Evolutionary conservation across 345 rosid species (phyloP).

Genomic region (Passiflora organensis): DNA sequence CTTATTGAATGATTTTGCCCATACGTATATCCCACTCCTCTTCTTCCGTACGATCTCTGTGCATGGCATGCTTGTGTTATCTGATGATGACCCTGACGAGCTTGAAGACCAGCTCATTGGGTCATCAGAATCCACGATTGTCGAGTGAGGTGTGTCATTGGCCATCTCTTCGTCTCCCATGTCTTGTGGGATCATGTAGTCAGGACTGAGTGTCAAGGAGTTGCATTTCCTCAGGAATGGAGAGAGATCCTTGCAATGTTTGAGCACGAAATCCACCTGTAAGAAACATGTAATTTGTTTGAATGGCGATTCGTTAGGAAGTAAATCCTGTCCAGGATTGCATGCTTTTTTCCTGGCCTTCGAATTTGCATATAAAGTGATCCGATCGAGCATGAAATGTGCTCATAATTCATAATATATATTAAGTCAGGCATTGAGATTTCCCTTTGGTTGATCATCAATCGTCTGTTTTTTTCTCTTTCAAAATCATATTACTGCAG

Average conservation of each 20-base stretch:
- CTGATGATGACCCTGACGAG: constrained; percentile 46
- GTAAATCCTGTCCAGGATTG: no score
- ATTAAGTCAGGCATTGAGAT: no score
- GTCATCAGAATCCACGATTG: constrained; percentile 70
- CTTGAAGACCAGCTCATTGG: constrained; percentile 68
- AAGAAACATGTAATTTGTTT: no score
- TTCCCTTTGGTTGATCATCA: no score
- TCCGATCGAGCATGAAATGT: no score
- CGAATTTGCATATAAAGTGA: no score
- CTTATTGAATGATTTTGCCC: constrained; percentile 50
- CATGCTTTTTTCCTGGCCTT: no score
- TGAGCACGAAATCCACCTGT: constrained; percentile 85
- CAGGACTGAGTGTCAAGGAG: constrained; percentile 72
- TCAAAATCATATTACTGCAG: no score
- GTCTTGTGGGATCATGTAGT: constrained; percentile 82
- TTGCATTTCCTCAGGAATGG: constrained; percentile 64
- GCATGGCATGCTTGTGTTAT: constrained; percentile 30
- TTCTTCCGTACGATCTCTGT: constrained; percentile 64
- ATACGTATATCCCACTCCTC: constrained; percentile 52
- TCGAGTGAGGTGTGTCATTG: constrained; percentile 64
- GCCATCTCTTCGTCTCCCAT: constrained; percentile 56
- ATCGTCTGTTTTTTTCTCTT: no score
- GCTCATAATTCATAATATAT: no score
- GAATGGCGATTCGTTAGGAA: no score
- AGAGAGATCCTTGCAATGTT: constrained; percentile 61